phyloP scores from a whole-genome alignment of 2,329 filamentous ascomycete species.

The Penicillium sp. region DNA sequence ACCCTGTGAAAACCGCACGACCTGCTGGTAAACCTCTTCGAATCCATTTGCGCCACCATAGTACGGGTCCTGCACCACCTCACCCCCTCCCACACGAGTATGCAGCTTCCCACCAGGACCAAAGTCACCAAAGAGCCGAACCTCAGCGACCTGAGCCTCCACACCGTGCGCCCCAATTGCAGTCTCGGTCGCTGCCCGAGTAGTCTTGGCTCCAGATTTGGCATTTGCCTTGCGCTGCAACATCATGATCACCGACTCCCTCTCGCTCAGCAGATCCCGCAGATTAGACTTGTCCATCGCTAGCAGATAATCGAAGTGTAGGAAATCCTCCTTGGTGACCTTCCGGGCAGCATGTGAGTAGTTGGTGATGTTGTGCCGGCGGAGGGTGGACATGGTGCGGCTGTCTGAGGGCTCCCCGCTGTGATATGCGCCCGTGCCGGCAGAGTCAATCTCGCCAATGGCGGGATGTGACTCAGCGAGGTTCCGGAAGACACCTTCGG shows the following conservation, averaged over 20 bases:
- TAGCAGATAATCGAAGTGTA: constrained; percentile 86
- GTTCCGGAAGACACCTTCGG: constrained; percentile 85
- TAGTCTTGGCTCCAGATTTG: constrained; percentile 28
- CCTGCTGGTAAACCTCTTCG: constrained; percentile 82
- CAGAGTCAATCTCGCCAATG: constrained; percentile 76
- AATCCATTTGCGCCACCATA: constrained; percentile 86
- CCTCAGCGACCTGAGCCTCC: constrained; percentile 47
- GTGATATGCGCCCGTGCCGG: constrained; percentile 89
- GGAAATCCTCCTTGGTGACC: constrained; percentile 71
- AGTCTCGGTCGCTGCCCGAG: constrained; percentile 38
- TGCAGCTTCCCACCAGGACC: constrained; percentile 55
- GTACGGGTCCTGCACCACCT: constrained; percentile 86
- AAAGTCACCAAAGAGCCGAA: constrained; percentile 85
- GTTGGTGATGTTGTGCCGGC: constrained; percentile 69
- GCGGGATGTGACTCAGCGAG: constrained; percentile 60
- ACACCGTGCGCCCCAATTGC: constrained; percentile 35
- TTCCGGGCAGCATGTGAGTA: constrained; percentile 78
- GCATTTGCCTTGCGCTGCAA: constrained; percentile 46
- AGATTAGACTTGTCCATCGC: constrained; percentile 91
- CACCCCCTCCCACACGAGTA: constrained; percentile 48
- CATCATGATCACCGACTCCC: constrained; percentile 48
- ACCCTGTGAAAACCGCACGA: constrained; percentile 71
- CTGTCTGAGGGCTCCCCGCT: constrained; percentile 73
- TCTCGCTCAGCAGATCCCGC: constrained; percentile 64
- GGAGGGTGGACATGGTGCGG: constrained; percentile 78